These are phyloP conservation scores for Xenoacremonium recifei DNA, from an alignment of 2,329 filamentous ascomycete species.

Conservation along the genomic window DNA sequence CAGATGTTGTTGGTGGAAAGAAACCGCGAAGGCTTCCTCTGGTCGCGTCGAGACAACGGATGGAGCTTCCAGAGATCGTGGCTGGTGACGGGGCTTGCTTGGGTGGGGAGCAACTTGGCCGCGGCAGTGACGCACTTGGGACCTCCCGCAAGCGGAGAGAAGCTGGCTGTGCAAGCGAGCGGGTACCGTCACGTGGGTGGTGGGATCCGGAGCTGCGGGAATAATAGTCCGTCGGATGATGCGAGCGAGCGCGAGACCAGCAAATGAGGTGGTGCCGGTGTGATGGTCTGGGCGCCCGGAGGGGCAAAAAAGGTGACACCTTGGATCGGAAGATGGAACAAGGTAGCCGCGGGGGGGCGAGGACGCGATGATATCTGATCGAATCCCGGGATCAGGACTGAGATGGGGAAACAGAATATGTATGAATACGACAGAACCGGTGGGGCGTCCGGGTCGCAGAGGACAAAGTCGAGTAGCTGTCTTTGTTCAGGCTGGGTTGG, in stretches of 20 bases:
- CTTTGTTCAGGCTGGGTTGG: too few relatives aligned
- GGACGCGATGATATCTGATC: background rate
- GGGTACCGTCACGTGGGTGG: slow-evolving; percentile 18
- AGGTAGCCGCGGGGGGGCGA: background rate
- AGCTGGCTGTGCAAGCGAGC: background rate
- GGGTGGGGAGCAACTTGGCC: slow-evolving; percentile 14
- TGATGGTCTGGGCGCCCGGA: background rate
- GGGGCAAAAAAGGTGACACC: background rate
- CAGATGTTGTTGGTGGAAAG: background rate
- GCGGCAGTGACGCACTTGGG: slow-evolving; percentile 25
- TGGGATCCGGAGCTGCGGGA: slow-evolving; percentile 7
- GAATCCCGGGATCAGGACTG: too few relatives aligned
- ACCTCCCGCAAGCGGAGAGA: slow-evolving; percentile 18
- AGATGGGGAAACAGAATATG: too few relatives aligned
- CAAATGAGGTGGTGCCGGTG: background rate
- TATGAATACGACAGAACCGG: too few relatives aligned
- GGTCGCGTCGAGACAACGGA: slow-evolving; percentile 3
- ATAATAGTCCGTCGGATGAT: slow-evolving; percentile 16
- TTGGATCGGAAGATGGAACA: background rate
- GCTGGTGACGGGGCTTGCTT: slow-evolving; percentile 15
- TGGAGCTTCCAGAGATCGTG: slow-evolving; percentile 5
- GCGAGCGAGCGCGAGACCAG: slow-evolving; percentile 3
- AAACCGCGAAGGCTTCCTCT: background rate
- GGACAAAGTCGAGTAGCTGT: too few relatives aligned
- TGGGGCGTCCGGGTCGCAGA: too few relatives aligned